These are phyloP conservation scores for Viola pubescens DNA, from an alignment of 441 rosid species.

Conservation along the genomic window DNA sequence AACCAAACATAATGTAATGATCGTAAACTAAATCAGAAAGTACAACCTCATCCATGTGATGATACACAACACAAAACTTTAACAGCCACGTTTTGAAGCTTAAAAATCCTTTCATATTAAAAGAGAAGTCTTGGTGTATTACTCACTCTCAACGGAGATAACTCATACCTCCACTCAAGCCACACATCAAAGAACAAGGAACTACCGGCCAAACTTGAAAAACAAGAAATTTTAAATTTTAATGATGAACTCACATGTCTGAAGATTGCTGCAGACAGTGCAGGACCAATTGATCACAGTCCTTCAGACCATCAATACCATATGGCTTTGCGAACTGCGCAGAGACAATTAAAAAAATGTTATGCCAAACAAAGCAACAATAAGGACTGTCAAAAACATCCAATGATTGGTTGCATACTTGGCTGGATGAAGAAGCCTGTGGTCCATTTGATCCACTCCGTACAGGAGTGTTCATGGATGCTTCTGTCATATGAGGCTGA, in stretches of 20 bases:
- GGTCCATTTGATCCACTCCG: constrained; percentile 28
- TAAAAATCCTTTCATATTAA: too few species aligned
- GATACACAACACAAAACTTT: neutral
- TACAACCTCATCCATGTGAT: neutral
- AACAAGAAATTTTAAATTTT: neutral
- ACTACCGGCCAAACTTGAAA: too few species aligned
- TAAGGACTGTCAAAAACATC: constrained; percentile 2
- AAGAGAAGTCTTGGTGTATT: too few species aligned
- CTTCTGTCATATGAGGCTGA: constrained; percentile 32
- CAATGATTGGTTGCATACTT: constrained; percentile 29
- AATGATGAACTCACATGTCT: constrained; percentile 50
- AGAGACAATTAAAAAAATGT: constrained; percentile 9
- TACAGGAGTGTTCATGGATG: constrained; percentile 29
- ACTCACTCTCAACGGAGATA: too few species aligned
- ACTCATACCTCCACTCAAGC: too few species aligned
- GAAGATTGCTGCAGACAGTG: constrained; percentile 68
- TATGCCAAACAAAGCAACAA: constrained; percentile 1
- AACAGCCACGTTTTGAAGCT: neutral
- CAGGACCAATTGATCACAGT: constrained; percentile 68
- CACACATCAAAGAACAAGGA: too few species aligned
- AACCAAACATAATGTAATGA: neutral
- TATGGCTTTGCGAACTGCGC: constrained; percentile 37
- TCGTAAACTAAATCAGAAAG: neutral
- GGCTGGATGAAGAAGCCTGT: constrained; percentile 33
- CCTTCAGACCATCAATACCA: constrained; percentile 52